Conservation (phyloP, 225 moss, liverwort and hornwort genomes). For the Marchantia paleacea region DNA sequence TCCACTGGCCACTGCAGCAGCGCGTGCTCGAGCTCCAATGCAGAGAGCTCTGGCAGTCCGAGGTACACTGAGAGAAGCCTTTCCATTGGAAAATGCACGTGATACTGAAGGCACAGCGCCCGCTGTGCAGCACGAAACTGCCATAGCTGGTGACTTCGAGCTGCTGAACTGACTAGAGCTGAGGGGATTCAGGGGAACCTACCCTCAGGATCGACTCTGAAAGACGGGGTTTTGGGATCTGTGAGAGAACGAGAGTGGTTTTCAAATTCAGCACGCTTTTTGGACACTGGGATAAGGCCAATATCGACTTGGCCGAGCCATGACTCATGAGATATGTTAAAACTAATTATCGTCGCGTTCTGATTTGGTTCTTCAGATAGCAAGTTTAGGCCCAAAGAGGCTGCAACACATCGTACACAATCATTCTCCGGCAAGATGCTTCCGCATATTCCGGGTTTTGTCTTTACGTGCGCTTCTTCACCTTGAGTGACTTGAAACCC, state of each 20-base stretch:
- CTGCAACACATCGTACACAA: too few species aligned
- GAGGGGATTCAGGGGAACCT: too few species aligned
- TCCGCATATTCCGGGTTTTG: too few species aligned
- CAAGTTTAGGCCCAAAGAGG: too few species aligned
- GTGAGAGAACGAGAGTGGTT: background rate
- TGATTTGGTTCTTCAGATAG: too few species aligned
- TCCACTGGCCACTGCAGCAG: background rate
- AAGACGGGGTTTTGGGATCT: background rate
- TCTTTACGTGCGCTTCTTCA: too few species aligned
- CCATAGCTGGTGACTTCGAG: background rate
- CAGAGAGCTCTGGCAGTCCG: background rate
- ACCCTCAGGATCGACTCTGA: background rate
- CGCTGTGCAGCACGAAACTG: slow-evolving; percentile 4
- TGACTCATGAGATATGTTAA: background rate
- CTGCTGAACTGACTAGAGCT: background rate
- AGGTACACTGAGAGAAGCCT: background rate
- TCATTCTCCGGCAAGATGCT: too few species aligned
- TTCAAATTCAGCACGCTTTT: background rate
- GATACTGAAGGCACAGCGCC: background rate
- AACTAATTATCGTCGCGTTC: too few species aligned
- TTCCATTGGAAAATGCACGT: background rate
- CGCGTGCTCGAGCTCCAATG: background rate
- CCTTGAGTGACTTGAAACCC: too few species aligned
- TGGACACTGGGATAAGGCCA: background rate
- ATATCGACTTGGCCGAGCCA: background rate